phyloP scores from a whole-genome alignment of 176 grass and related monocot species.

The Triticum turgidum region DNA sequence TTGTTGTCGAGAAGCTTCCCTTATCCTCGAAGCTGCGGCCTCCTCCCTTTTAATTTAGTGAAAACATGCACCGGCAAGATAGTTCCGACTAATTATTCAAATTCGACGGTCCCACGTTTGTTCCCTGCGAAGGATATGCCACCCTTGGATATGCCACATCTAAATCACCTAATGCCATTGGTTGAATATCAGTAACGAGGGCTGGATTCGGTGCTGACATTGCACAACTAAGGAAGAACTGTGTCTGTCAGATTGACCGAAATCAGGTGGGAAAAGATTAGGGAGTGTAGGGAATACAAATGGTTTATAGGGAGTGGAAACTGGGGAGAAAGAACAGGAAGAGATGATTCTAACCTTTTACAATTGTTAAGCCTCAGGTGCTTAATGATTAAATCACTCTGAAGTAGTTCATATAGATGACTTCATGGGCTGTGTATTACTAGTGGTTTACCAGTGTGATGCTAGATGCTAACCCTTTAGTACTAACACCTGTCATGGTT shows the following conservation, averaged over 20 bases:
- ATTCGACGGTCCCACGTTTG: neutral
- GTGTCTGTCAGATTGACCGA: neutral
- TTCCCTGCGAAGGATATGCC: neutral
- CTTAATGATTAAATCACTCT: neutral
- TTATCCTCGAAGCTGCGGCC: neutral
- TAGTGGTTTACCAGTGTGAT: slow-evolving; percentile 7
- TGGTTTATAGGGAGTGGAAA: neutral
- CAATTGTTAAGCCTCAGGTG: neutral
- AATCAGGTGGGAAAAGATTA: neutral
- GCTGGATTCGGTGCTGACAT: neutral
- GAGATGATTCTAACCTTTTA: neutral
- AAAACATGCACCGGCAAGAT: slow-evolving; percentile 1
- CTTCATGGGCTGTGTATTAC: neutral
- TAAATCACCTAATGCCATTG: neutral
- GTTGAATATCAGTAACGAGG: neutral
- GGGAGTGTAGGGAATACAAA: neutral
- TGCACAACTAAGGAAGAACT: neutral
- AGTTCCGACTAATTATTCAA: neutral
- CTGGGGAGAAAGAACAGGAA: neutral
- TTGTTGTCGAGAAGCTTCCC: neutral
- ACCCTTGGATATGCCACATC: neutral
- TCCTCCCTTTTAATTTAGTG: neutral
- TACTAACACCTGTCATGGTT: slow-evolving; percentile 11
- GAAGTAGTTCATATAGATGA: neutral
- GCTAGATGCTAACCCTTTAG: neutral